Base-by-base conservation (phyloP, 2,329 filamentous ascomycete genomes). In the Aspergillus sp. region DNA sequence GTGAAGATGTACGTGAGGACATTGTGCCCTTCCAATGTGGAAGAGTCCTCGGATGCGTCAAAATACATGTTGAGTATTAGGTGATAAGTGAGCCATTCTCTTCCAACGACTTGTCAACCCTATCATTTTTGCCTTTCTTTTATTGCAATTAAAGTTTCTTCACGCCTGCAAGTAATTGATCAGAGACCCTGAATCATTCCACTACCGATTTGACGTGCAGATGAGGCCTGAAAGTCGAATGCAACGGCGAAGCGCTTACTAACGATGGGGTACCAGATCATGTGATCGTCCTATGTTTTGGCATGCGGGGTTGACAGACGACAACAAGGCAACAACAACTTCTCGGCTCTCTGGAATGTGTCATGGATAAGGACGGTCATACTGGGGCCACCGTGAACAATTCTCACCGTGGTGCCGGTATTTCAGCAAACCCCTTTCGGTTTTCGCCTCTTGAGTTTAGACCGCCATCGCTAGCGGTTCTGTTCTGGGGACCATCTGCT, bases 401-500 rank as follows among this genome's bases (percentile, higher is more conserved):
- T 30, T 6, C n/a, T 15, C 32, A 45, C 9, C 22, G 15, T n/a
- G 43, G 15, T 17, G 18, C 20, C 30, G 4, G 12, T 17, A 8
- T 20, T 20, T 5, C 18, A 36, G 38, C 17, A 32, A 4, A n/a
- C 17, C 12, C 38, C 38, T 39, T 41, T n/a, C 9, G 15, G 11
- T 11, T 53, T 36, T 44, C 18, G 30, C 7, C 42, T 26, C 13
- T 39, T 22, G 42, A 20, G 47, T 53, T 48, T 38, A 30, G 34
- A 39, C 34, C 30, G 48, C 51, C 24, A 4, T n/a, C 30, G 20
- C 34, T 22, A 38, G 30, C 60, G 59, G 62, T 59, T 63, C 61
- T 64, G 62, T 55, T 54, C 59, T 58, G 61, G 65, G 61, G 63
- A 63, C 65, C 65, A 72, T 64, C 66, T 68, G 68, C 70, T 73